phyloP scores from a whole-genome alignment of 1,284 basidiomycete genomes.

The Tetrapyrgos nigripes region DNA sequence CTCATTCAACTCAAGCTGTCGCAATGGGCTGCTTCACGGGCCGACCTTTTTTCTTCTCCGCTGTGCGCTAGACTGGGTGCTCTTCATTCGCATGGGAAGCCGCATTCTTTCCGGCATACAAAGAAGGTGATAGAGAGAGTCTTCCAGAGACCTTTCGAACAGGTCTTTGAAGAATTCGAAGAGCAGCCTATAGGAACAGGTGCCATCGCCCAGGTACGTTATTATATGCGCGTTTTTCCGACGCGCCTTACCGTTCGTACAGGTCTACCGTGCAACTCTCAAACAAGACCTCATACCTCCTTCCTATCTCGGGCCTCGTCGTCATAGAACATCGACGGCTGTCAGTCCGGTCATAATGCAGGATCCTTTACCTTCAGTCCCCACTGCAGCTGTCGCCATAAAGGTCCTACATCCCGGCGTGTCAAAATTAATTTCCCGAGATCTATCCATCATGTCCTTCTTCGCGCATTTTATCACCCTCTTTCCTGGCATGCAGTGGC shows the following conservation, averaged over 20 bases:
- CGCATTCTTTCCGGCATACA: slow-evolving; percentile 87
- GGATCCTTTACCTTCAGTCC: slow-evolving; percentile 68
- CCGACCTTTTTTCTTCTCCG: slow-evolving; percentile 93
- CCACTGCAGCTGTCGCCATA: slow-evolving; percentile 90
- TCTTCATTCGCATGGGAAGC: slow-evolving; percentile 89
- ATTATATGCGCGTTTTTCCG: too few species aligned
- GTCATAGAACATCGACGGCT: slow-evolving; percentile 52
- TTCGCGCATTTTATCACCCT: slow-evolving; percentile 85
- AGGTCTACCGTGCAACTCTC: slow-evolving; percentile 90
- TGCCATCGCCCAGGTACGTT: slow-evolving; percentile 90
- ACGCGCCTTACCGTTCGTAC: too few species aligned
- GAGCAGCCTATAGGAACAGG: slow-evolving; percentile 93
- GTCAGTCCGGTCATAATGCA: slow-evolving; percentile 61
- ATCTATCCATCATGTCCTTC: slow-evolving; percentile 94
- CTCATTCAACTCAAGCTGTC: slow-evolving; percentile 68
- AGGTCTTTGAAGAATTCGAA: slow-evolving; percentile 94
- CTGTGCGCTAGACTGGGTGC: slow-evolving; percentile 89
- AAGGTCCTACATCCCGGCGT: slow-evolving; percentile 95
- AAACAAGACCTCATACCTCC: slow-evolving; percentile 85
- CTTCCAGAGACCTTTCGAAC: slow-evolving; percentile 83
- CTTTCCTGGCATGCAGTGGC: slow-evolving; percentile 95
- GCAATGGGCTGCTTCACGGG: slow-evolving; percentile 97
- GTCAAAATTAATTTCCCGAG: slow-evolving; percentile 82
- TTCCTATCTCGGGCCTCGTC: slow-evolving; percentile 75
- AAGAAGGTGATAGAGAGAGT: slow-evolving; percentile 84